phyloP scores from a whole-genome alignment of 2,329 filamentous ascomycete species.

The Colletotrichum sp. region DNA sequence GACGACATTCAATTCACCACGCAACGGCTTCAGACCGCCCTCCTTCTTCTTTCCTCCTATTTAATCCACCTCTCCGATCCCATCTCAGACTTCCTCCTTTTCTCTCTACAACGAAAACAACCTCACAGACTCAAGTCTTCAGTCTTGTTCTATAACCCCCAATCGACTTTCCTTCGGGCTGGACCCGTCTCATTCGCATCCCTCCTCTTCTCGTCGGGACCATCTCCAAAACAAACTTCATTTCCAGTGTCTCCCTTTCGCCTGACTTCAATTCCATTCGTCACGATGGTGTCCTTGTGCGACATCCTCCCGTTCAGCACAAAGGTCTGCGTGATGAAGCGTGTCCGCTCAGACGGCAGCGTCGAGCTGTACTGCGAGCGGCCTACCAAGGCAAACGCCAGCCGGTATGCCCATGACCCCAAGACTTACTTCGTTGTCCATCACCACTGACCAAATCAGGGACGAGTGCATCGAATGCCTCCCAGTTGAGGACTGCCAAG shows the following conservation, averaged over 20 bases:
- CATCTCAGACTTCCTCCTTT: not conserved
- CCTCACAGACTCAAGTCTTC: not conserved
- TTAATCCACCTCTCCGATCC: not conserved
- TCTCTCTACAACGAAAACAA: not conserved
- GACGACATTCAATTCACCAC: not conserved
- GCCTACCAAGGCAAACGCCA: not conserved
- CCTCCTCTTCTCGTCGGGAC: not conserved
- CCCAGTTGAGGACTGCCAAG: rapidly evolving
- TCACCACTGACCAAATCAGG: not conserved
- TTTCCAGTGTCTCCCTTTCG: not conserved
- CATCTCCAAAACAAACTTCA: not conserved
- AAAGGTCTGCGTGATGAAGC: not conserved
- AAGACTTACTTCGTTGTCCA: rapidly evolving
- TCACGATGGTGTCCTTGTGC: not conserved
- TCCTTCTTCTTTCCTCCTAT: not conserved
- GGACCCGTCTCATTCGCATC: not conserved
- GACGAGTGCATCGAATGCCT: not conserved
- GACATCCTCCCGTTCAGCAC: not conserved
- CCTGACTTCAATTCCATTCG: not conserved
- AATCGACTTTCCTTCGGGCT: not conserved
- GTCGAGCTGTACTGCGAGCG: not conserved
- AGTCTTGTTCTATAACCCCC: not conserved
- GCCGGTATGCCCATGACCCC: rapidly evolving
- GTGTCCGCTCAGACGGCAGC: not conserved
- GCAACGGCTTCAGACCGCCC: not conserved